Base-by-base conservation (phyloP, 78 protist genomes). In the Monosiga brevicollis region DNA sequence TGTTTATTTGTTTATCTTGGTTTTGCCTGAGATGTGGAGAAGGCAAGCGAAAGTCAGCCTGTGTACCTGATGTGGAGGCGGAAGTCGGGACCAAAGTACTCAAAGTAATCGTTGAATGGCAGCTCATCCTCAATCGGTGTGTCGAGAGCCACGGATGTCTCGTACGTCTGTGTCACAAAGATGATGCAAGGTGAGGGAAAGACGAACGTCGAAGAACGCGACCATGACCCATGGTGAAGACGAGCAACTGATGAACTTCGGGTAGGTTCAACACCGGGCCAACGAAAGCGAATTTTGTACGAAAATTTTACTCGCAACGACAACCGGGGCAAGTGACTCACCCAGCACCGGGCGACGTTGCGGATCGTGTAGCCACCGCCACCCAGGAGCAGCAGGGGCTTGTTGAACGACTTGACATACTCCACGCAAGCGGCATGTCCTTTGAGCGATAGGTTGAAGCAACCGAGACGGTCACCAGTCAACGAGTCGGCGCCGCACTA, bases 351-450 rank as follows among this genome's bases (percentile, higher is more conserved):
- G 26, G 98, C 96, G 9, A 93, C 97, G 43, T 95, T 94, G 26
- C 93, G 83, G 74, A 94, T 84, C 0, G 97, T 94, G 88, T 99
- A 99, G 6, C 99, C 99, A 43, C 99, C 99, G 23, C 99, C 99
- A 36, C 99, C 99, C 36, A 98, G 89, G n/a, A 98, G 84, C 76
- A 97, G 75, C 39, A 85, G 35, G 25, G 99, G 99, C 42, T 93
- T 43, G 70, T 78, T 62, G 1, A 94, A 93, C 11, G 70, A 24
- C 74, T 84, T 79, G 73, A 97, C 82, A 74, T 62, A 85, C 80
- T 82, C 80, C 22, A 95, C 94, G 54, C 98, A 93, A 37, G 84
- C 82, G 2, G 88, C 96, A 81, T 95, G 95, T 1, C 94, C 92
- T 35, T 71, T 73, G 73, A 89, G 35, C 32, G 97, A 84, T 25